Base-by-base conservation (phyloP, 306 rosid genomes). In the Luffa aegyptiaca region DNA sequence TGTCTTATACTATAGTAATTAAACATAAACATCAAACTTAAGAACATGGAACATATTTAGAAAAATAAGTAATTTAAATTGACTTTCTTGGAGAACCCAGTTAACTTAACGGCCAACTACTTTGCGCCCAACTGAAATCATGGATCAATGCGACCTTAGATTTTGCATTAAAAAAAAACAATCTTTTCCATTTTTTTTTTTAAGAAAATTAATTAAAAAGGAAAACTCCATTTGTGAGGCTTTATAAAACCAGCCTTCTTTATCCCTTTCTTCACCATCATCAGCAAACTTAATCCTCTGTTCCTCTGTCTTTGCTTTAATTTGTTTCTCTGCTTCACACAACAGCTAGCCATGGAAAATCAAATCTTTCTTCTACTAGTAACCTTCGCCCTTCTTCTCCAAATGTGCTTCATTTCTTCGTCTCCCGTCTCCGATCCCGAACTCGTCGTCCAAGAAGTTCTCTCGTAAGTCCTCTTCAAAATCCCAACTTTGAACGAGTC, bases 361-460 rank as follows among this genome's bases (percentile, higher is more conserved):
- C 85, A 87, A 63, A 73, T 84, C 64, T 61, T 84, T 68, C 63
- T 86, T 77, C 31, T 85, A n/a, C 26, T 82, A 1, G 79, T 82
- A 5, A 82, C 86, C 52, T 65, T 82, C 52, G 77, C 79, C 17
- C 61, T 80, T 17, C 56, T 91, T 66, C 84, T 88, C 20, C 51
- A 76, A 55, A 87, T 90, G 33, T 59, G 77, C 70, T 75, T 77
- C 84, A 79, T 82, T 84, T 84, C 72, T 81, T 91, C 97, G 37
- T 88, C 93, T 49, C 88, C 90, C 49, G 84, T 89, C 70, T 80
- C 84, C 77, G 90, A 89, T 76, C 94, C 96, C 39, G 90, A 90
- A 42, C 63, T 83, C 17, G 89, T 93, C 4, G 92, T 88, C 13
- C 79, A 91, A 80, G 82, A 90, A 83, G 97, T 92, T 56, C 92